Percentiles rank a stretch among this genome's conserved stretches.
phyloP scores from a whole-genome alignment of 257 asterid genomes.

The Jaltomata sinuosa region DNA sequence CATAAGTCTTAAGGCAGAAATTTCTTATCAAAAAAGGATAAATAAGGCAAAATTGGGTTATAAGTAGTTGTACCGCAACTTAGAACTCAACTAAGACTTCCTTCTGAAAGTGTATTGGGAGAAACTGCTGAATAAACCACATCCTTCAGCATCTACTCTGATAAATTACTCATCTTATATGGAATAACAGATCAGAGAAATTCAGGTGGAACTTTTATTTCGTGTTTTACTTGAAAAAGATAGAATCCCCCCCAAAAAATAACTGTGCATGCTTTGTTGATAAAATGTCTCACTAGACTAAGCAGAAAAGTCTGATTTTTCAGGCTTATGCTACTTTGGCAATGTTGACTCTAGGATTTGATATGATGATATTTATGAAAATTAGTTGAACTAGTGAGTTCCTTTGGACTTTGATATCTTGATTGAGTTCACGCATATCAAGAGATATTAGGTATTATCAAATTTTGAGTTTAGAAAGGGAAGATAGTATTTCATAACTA shows the following conservation, averaged over 20 bases:
- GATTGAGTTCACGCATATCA: neutral
- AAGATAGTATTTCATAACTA: neutral
- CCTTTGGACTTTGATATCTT: neutral
- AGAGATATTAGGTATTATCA: neutral
- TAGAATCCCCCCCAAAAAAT: neutral
- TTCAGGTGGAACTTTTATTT: neutral
- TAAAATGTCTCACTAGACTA: neutral
- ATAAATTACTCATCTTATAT: neutral
- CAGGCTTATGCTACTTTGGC: neutral
- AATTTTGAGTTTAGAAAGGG: neutral
- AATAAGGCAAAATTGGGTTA: neutral
- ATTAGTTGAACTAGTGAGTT: neutral
- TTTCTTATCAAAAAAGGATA: neutral
- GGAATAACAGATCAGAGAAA: neutral
- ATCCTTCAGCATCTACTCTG: neutral
- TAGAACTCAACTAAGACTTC: neutral
- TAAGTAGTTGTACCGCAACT: neutral
- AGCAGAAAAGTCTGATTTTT: neutral
- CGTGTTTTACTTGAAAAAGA: neutral
- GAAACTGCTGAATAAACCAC: neutral
- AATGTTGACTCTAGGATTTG: neutral
- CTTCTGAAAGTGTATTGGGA: neutral
- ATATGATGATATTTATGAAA: neutral
- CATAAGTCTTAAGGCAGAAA: neutral
- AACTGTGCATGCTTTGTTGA: neutral